phyloP scores from a whole-genome alignment of 495 filamentous ascomycete species.

The Neurospora sp. region DNA sequence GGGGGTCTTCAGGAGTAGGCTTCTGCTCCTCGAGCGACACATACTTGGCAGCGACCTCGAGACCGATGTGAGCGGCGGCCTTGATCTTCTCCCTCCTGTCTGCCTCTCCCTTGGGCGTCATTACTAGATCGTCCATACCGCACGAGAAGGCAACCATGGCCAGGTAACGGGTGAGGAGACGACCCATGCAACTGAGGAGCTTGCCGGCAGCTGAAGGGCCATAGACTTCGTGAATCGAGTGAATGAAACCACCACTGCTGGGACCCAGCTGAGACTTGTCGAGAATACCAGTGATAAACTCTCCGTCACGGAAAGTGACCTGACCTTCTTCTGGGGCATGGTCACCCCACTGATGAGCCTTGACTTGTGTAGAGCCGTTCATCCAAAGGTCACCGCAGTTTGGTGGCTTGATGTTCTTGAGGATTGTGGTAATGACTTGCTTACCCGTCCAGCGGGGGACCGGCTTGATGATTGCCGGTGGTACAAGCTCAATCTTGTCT shows the following conservation, averaged over 20 bases:
- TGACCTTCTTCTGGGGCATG: conserved; percentile 49
- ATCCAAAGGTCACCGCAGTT: conserved; percentile 70
- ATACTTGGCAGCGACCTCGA: conserved; percentile 77
- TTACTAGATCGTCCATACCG: conserved; percentile 88
- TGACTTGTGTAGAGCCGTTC: conserved; percentile 64
- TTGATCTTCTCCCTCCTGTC: conserved; percentile 58
- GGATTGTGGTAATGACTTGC: conserved; percentile 85
- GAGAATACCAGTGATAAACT: conserved; percentile 80
- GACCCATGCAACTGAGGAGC: conserved; percentile 77
- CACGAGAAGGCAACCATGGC: conserved; percentile 93
- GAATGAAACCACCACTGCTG: conserved; percentile 74
- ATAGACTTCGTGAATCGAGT: conserved; percentile 87
- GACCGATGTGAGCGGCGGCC: conserved; percentile 61
- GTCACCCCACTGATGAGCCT: conserved; percentile 61
- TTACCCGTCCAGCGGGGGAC: conserved; percentile 90
- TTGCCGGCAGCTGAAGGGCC: conserved; percentile 77
- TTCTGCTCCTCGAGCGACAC: conserved; percentile 68
- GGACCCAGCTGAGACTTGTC: conserved; percentile 95
- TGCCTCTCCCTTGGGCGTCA: conserved; percentile 72
- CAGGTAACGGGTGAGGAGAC: conserved; percentile 79
- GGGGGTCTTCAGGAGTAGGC: conserved; percentile 47
- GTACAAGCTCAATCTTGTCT: conserved; percentile 62
- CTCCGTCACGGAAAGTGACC: conserved; percentile 80
- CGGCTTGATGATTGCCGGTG: conserved; percentile 77
- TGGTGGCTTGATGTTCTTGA: conserved; percentile 77